phyloP scores from a whole-genome alignment of 2,329 filamentous ascomycete species.

The Cladophialophora bantiana region DNA sequence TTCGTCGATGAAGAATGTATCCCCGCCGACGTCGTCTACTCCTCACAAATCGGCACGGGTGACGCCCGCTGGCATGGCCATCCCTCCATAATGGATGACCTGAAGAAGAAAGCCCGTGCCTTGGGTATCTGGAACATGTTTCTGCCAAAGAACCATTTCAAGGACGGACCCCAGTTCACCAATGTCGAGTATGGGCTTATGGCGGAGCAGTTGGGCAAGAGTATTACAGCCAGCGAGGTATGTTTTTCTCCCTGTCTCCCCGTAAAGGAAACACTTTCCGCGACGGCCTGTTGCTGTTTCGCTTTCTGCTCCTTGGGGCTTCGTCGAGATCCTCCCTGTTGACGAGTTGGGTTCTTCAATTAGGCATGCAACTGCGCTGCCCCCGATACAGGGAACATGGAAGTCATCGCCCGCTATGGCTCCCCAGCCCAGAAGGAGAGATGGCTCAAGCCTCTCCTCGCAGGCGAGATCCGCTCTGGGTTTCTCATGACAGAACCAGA shows the following conservation, averaged over 20 bases:
- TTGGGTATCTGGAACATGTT: constrained; percentile 99
- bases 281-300: background rate
- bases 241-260: constrained; percentile 42
- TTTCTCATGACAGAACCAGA: constrained; percentile 96
- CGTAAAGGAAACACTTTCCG: too few relatives aligned
- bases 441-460: constrained; percentile 82
- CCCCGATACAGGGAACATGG: constrained; percentile 95
- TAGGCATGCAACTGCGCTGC: constrained; percentile 76
- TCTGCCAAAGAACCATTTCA: constrained; percentile 92
- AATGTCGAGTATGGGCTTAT: constrained; percentile 98
- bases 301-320: background rate
- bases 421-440: constrained; percentile 73
- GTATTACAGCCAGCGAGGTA: constrained; percentile 80
- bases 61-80: constrained; percentile 76
- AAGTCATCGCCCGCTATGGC: constrained; percentile 90
- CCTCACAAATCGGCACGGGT: constrained; percentile 77
- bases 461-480: constrained; percentile 84
- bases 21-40: constrained; percentile 79
- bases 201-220: constrained; percentile 94
- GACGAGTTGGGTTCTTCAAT: background rate
- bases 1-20: constrained; percentile 98
- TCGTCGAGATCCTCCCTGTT: background rate
- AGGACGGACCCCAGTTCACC: constrained; percentile 81
- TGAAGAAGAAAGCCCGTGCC: constrained; percentile 82
- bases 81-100: constrained; percentile 82